Base-by-base conservation (phyloP, 768 basidiomycete species). In the Gloeopeniophorella convolvens region DNA sequence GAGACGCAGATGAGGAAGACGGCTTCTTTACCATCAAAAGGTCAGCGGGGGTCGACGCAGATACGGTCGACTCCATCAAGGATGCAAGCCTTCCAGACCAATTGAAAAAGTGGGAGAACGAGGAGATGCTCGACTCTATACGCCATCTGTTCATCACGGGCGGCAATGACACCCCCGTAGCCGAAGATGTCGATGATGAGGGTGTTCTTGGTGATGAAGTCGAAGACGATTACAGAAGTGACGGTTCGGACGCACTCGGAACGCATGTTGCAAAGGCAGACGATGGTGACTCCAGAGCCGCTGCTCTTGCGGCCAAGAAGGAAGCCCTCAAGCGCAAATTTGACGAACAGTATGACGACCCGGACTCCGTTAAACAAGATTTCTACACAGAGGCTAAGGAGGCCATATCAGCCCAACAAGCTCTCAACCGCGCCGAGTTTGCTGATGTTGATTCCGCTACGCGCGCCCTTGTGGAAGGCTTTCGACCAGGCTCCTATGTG, bases 271-370 rank as follows among this genome's bases (percentile, higher is more conserved):
- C 28, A 21, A 46, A 35, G n/a, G 39, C 16, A 1, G 45, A 21
- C 23, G 36, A 67, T 30, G 65, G 68, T 13, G 69, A 75, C 50
- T 59, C 71, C 11, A 70, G 71, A 26, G 75, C 74, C 23, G 70
- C 72, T 26, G 72, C 77, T 1, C 80, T 97, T 30, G 80, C 85
- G 8, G 75, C 78, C 26, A 97, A 95, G 71, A 97, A 97, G 70
- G 90, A 89, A 59, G 80, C 76, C 2, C 77, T 97, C 51, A 96
- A 96, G 68, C 82, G 83, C 57, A 94, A 95, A 66, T 99, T 99
- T 63, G 90, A 99, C 67, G 89, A 91, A 60, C 87, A 95, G 67
- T 97, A 97, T 66, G 92, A 96, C 64, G 90, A 93, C 57, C 86
- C 88, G 3, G 85, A 88, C 36, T 74, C 77, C 47, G 68, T 81